These are phyloP conservation scores for Elsinoe arachidis DNA, from an alignment of 2,329 filamentous ascomycete genomes.

Conservation along the genomic window DNA sequence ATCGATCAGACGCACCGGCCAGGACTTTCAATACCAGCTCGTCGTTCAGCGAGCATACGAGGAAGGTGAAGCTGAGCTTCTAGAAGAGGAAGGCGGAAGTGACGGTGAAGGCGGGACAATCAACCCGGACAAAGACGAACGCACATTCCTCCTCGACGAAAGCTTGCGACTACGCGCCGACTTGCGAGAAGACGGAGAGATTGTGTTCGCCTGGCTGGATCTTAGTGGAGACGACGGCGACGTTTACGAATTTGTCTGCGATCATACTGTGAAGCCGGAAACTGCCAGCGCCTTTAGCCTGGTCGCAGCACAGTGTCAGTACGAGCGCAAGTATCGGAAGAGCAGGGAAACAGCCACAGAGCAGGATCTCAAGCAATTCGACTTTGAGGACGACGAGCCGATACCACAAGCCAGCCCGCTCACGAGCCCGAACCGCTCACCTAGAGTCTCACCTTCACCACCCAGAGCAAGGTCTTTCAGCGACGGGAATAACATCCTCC, in stretches of 20 bases:
- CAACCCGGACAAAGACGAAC: slow-evolving; percentile 81
- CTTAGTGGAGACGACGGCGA: slow-evolving; percentile 88
- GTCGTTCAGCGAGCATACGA: slow-evolving; percentile 95
- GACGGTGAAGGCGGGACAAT: slow-evolving; percentile 51
- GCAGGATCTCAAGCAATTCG: slow-evolving; percentile 71
- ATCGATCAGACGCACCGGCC: slow-evolving; percentile 82
- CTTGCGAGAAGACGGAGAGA: slow-evolving; percentile 68
- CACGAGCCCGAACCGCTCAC: slow-evolving; percentile 38
- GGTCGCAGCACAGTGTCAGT: slow-evolving; percentile 85
- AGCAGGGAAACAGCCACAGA: slow-evolving; percentile 72
- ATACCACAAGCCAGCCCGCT: slow-evolving; percentile 53
- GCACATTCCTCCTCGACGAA: slow-evolving; percentile 93
- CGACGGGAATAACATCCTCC: slow-evolving; percentile 14
- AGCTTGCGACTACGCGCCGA: slow-evolving; percentile 79
- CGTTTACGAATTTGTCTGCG: slow-evolving; percentile 97
- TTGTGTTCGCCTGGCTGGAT: slow-evolving; percentile 89
- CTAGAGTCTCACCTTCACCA: slow-evolving; percentile 25
- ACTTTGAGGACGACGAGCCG: slow-evolving; percentile 57
- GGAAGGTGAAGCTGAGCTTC: slow-evolving; percentile 86
- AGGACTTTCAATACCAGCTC: slow-evolving; percentile 95
- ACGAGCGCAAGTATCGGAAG: slow-evolving; percentile 88
- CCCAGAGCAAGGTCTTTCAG: slow-evolving; percentile 8
- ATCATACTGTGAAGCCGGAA: slow-evolving; percentile 57
- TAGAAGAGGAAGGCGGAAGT: slow-evolving; percentile 77
- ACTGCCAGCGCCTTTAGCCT: slow-evolving; percentile 74